These are phyloP conservation scores for Andrographis paniculata DNA, from an alignment of 305 asterid genomes.

Conservation along the genomic window DNA sequence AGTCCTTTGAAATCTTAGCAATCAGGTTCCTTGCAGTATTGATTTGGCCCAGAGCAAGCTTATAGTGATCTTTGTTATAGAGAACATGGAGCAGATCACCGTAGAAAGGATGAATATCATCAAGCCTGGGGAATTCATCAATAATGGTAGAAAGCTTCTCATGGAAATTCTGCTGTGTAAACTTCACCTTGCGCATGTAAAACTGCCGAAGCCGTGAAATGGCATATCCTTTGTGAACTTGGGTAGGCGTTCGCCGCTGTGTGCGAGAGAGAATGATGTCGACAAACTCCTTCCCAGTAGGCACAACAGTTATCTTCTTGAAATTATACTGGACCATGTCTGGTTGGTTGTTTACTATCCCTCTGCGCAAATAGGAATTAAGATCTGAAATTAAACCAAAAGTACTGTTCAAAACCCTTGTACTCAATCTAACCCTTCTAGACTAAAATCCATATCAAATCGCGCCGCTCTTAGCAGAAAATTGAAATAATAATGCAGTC, in stretches of 20 bases:
- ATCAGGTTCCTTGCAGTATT: conserved; percentile 84
- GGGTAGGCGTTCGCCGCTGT: conserved; percentile 92
- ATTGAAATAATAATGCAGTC: too few species aligned
- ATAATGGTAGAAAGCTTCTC: conserved; percentile 83
- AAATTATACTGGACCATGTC: conserved; percentile 92
- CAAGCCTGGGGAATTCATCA: conserved; percentile 90
- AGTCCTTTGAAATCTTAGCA: conserved; percentile 73
- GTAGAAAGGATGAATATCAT: conserved; percentile 89
- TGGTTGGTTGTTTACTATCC: background rate
- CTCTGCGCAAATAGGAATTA: too few species aligned
- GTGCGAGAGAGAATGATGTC: conserved; percentile 92
- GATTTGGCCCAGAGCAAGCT: conserved; percentile 94
- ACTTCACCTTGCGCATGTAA: conserved; percentile 95
- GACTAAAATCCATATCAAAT: too few species aligned
- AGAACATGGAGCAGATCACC: conserved; percentile 93
- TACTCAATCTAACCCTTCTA: too few species aligned
- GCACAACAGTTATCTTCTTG: conserved; percentile 84
- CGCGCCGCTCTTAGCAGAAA: too few species aligned
- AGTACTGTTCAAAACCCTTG: too few species aligned
- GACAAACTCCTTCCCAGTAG: conserved; percentile 80
- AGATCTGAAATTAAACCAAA: too few species aligned
- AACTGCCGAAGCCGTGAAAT: conserved; percentile 85
- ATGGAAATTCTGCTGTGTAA: conserved; percentile 69
- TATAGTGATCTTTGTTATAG: conserved; percentile 90
- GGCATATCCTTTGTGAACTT: conserved; percentile 96